These are phyloP conservation scores for Skeletonema potamos DNA, from an alignment of 108 stramenopile genomes.

Conservation along the genomic window DNA sequence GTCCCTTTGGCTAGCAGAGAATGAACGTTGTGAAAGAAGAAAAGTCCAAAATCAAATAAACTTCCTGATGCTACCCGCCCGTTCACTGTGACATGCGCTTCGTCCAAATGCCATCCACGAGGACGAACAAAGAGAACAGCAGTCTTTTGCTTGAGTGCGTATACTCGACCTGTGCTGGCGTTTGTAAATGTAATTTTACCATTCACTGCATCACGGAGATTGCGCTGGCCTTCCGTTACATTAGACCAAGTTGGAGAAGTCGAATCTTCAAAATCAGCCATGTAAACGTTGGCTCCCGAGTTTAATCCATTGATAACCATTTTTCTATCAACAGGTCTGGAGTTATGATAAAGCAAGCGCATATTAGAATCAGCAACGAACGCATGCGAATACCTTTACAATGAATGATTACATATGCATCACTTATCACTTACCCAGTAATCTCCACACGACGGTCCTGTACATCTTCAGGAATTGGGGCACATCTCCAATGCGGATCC, in stretches of 20 bases:
- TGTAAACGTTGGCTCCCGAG: constrained; percentile 86
- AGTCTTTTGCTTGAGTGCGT: constrained; percentile 68
- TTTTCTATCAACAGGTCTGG: constrained; percentile 62
- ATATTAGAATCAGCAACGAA: background rate
- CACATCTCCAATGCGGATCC: constrained; percentile 85
- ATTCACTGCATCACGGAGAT: constrained; percentile 88
- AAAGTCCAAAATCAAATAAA: constrained; percentile 90
- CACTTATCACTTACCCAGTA: constrained; percentile 86
- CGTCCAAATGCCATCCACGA: constrained; percentile 93
- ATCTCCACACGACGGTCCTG: constrained; percentile 91
- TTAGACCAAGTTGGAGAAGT: constrained; percentile 86
- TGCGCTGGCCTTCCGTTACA: constrained; percentile 87
- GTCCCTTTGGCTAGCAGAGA: constrained; percentile 68
- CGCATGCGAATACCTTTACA: too few species aligned
- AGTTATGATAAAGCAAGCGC: background rate
- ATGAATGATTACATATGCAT: too few species aligned
- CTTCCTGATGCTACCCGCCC: constrained; percentile 80
- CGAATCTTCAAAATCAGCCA: constrained; percentile 95
- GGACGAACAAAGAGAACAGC: constrained; percentile 89
- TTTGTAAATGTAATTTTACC: constrained; percentile 87
- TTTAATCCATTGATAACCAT: constrained; percentile 97
- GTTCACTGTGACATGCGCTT: constrained; percentile 88
- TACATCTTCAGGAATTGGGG: constrained; percentile 80
- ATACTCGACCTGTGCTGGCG: constrained; percentile 81
- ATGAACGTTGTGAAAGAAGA: constrained; percentile 90